phyloP scores from a whole-genome alignment of 2,329 filamentous ascomycete genomes.

The Seiridium unicorne region DNA sequence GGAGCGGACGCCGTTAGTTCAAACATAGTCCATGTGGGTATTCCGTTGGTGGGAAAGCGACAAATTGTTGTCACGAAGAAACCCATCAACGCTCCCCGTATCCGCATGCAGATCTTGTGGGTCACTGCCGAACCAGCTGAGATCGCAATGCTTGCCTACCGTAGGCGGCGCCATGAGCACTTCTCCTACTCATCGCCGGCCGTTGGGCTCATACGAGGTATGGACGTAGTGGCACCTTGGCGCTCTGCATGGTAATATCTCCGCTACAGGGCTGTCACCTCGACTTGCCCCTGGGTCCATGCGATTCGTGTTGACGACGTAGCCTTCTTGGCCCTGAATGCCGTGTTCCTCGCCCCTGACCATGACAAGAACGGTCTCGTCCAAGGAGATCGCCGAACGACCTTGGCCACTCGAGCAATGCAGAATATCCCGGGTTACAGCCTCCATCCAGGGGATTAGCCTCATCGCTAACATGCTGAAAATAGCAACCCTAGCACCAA shows the following conservation, averaged over 20 bases:
- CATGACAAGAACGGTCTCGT: neutral
- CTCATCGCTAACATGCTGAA: slow-evolving; percentile 11
- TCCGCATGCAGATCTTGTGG: slow-evolving; percentile 2
- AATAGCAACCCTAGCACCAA: slow-evolving; percentile 14
- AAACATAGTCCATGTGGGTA: slow-evolving; percentile 2
- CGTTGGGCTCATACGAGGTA: slow-evolving; percentile 6
- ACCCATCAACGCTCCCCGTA: neutral
- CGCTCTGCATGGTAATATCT: slow-evolving; percentile 5
- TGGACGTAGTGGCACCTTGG: neutral
- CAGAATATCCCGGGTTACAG: slow-evolving; percentile 6
- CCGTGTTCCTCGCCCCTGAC: neutral
- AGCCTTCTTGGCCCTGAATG: neutral
- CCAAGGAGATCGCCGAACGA: slow-evolving; percentile 2
- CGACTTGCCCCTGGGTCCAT: neutral
- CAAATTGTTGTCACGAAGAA: neutral
- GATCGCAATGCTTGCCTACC: neutral
- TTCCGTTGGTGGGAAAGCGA: neutral
- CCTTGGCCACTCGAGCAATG: neutral
- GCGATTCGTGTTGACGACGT: slow-evolving; percentile 2
- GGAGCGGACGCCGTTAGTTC: neutral
- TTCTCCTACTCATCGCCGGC: neutral
- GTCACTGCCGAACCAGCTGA: neutral
- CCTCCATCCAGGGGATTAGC: neutral
- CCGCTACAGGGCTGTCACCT: neutral
- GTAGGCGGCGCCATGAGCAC: neutral